Conservation (phyloP, 805 yeast species). For the Spathaspora passalidarum region DNA sequence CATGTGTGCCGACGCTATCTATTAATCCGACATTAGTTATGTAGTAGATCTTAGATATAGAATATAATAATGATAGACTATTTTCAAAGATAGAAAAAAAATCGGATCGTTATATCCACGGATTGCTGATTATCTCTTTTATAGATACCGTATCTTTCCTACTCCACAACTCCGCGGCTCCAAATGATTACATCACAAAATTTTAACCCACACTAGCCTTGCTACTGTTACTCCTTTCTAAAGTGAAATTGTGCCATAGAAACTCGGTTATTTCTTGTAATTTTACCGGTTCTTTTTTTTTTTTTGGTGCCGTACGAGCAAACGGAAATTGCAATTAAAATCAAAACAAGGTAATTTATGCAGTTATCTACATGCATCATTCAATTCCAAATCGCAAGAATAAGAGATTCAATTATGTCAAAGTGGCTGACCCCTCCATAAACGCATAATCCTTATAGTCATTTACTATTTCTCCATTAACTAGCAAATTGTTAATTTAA, state of each 20-base stretch:
- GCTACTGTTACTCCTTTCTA: background rate
- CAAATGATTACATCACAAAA: background rate
- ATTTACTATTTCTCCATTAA: no score
- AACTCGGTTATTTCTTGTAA: background rate
- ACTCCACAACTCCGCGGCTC: background rate
- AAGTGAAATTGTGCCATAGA: background rate
- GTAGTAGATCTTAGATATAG: background rate
- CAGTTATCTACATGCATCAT: background rate
- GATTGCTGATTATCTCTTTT: background rate
- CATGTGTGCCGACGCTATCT: background rate
- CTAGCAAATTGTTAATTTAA: no score
- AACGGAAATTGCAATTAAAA: constrained; percentile 3
- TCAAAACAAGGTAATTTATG: no score
- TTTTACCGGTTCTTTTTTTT: background rate
- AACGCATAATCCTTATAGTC: no score
- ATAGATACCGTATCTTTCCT: background rate
- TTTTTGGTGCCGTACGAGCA: constrained; percentile 5
- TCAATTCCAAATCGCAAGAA: no score
- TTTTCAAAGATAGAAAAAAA: background rate
- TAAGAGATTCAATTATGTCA: no score
- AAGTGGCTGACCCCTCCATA: no score
- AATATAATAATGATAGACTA: background rate
- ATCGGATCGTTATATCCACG: background rate
- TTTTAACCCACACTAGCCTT: background rate
- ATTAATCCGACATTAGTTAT: background rate